Evolutionary conservation across 139 green algal genomes (phyloP).

Genomic region (Chlamydomonas asymmetrica): DNA sequence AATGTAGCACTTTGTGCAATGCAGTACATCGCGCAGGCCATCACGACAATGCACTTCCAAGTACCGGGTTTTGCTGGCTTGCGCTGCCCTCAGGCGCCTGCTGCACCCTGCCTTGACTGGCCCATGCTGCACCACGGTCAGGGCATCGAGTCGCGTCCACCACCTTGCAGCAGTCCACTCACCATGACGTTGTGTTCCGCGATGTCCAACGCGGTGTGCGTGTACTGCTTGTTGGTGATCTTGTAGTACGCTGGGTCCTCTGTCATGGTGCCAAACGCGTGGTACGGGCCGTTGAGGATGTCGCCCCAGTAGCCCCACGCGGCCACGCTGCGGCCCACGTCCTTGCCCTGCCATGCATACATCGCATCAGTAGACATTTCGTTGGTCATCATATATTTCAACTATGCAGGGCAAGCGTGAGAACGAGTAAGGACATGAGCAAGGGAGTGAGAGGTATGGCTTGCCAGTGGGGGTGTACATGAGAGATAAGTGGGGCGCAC

Average conservation of each 20-base stretch:
- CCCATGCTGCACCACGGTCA: too few relatives aligned
- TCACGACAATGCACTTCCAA: neutral
- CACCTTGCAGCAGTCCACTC: neutral
- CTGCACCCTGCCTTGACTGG: too few relatives aligned
- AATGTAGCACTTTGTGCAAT: neutral
- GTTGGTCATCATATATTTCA: neutral
- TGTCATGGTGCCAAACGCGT: conserved; percentile 57
- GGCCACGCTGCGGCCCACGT: conserved; percentile 63
- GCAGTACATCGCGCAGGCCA: neutral
- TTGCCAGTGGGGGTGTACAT: too few relatives aligned
- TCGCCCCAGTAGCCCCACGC: conserved; percentile 75
- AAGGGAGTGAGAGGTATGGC: too few relatives aligned
- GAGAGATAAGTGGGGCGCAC: too few relatives aligned
- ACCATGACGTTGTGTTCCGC: conserved; percentile 72
- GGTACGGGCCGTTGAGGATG: conserved; percentile 68
- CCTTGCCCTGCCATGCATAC: conserved; percentile 30
- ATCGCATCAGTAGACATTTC: neutral
- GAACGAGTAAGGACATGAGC: too few relatives aligned
- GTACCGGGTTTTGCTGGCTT: too few relatives aligned
- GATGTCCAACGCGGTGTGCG: conserved; percentile 63
- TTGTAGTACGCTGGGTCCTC: conserved; percentile 51
- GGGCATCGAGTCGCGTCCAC: neutral
- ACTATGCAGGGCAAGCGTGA: too few relatives aligned
- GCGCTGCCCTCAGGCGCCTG: too few relatives aligned
- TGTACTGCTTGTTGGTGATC: conserved; percentile 67